These are phyloP conservation scores for Candida sojae DNA, from an alignment of 1,139 yeast genomes.

Conservation along the genomic window DNA sequence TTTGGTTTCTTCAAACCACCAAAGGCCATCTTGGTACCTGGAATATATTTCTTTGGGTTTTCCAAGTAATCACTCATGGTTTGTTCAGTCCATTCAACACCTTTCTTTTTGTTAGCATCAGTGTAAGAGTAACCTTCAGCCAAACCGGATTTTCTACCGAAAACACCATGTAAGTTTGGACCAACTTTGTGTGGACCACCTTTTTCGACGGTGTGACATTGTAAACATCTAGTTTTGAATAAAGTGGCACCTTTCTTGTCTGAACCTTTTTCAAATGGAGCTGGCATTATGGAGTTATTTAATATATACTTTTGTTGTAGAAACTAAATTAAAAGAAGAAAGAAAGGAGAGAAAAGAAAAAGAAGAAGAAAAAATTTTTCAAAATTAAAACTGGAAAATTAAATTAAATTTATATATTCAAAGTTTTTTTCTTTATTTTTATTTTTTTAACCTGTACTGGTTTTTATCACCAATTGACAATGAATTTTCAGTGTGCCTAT, in stretches of 20 bases:
- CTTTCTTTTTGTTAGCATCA: conserved; percentile 97
- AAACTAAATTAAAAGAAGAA: neutral
- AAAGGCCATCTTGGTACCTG: conserved; percentile 99
- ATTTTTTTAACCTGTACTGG: too few species aligned
- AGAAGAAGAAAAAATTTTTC: neutral
- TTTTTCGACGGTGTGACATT: conserved; percentile 95
- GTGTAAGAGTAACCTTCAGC: conserved; percentile 95
- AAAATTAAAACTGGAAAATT: neutral
- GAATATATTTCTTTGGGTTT: conserved; percentile 99
- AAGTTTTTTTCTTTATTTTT: neutral
- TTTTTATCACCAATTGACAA: neutral
- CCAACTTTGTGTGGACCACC: conserved; percentile 99
- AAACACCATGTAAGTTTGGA: conserved; percentile 94
- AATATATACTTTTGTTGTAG: neutral
- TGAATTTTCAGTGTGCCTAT: conserved; percentile 1
- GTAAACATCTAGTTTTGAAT: conserved; percentile 98
- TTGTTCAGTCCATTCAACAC: conserved; percentile 84
- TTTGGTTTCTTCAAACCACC: conserved; percentile 99
- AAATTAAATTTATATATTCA: neutral
- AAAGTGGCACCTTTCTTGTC: conserved; percentile 98
- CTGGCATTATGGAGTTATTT: conserved; percentile 47
- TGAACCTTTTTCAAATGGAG: conserved; percentile 71
- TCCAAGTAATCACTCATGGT: conserved; percentile 93
- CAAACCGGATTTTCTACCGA: conserved; percentile 90
- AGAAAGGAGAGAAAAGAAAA: neutral